These are phyloP conservation scores for Anethum foeniculum DNA, from an alignment of 140 eudicot genomes.

Conservation along the genomic window DNA sequence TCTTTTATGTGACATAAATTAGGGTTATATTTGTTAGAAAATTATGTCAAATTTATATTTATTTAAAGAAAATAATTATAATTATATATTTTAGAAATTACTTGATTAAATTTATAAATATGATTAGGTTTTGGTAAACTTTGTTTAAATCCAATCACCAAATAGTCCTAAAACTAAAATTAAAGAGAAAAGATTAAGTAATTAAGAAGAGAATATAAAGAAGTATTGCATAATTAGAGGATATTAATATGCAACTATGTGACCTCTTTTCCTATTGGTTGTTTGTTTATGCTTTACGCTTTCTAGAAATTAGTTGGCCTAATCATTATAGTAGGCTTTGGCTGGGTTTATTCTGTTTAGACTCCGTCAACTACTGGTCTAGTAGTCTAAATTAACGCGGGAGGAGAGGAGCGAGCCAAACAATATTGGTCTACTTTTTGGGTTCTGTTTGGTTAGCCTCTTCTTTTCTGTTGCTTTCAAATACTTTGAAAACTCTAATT, in stretches of 20 bases:
- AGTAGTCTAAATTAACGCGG: neutral
- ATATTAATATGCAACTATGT: neutral
- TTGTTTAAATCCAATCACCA: no score
- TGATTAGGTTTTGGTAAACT: no score
- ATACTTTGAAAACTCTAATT: neutral
- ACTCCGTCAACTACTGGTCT: slow-evolving; percentile 1
- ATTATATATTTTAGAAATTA: no score
- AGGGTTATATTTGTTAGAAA: neutral
- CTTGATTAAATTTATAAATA: no score
- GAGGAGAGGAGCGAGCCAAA: neutral
- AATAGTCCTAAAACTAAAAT: no score
- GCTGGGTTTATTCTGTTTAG: neutral
- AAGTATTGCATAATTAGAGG: neutral
- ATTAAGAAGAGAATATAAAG: neutral
- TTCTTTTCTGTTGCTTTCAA: neutral
- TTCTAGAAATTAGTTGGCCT: slow-evolving; percentile 4
- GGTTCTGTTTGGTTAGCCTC: neutral
- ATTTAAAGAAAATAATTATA: no score
- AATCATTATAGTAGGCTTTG: neutral
- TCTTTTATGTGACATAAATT: neutral
- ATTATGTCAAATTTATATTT: no score
- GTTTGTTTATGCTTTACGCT: neutral
- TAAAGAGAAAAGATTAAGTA: no score
- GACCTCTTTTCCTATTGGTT: neutral
- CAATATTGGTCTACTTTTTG: neutral